phyloP scores from a whole-genome alignment of 257 asterid genomes.

The Nicotiana sylvestris region DNA sequence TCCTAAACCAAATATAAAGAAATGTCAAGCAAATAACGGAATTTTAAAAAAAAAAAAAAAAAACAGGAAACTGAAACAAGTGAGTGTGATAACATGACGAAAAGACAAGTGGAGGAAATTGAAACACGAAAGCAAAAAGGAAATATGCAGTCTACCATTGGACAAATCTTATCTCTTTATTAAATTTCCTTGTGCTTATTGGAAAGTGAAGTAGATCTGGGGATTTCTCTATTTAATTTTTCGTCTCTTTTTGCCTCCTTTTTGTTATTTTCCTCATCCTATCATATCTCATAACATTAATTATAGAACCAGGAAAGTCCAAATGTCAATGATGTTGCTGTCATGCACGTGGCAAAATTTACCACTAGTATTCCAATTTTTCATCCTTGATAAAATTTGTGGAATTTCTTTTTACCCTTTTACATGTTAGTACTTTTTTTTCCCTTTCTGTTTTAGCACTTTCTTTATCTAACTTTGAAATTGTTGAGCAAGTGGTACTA shows the following conservation, averaged over 20 bases:
- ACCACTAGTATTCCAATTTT: background rate
- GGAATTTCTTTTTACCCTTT: background rate
- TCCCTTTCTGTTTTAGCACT: too few species aligned
- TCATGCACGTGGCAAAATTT: slow-evolving; percentile 22
- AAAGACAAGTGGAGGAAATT: slow-evolving; percentile 39
- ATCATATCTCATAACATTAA: background rate
- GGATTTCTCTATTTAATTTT: background rate
- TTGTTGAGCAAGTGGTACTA: background rate
- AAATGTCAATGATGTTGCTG: slow-evolving; percentile 27
- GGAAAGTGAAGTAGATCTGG: slow-evolving; percentile 25
- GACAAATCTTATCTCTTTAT: slow-evolving; percentile 38
- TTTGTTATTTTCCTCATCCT: background rate
- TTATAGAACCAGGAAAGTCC: slow-evolving; percentile 12
- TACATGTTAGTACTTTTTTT: background rate
- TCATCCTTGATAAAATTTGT: background rate
- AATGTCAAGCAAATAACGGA: background rate
- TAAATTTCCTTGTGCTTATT: slow-evolving; percentile 13
- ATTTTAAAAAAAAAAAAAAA: background rate
- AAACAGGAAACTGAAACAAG: slow-evolving; percentile 1
- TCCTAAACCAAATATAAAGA: background rate
- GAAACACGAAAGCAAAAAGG: slow-evolving; percentile 36
- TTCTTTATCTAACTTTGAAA: background rate
- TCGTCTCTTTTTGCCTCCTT: background rate
- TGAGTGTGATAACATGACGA: slow-evolving; percentile 13
- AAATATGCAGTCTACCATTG: slow-evolving; percentile 19